Evolutionary conservation across 2,329 filamentous ascomycete species (phyloP).

Genomic region (Colletotrichum godetiae): DNA sequence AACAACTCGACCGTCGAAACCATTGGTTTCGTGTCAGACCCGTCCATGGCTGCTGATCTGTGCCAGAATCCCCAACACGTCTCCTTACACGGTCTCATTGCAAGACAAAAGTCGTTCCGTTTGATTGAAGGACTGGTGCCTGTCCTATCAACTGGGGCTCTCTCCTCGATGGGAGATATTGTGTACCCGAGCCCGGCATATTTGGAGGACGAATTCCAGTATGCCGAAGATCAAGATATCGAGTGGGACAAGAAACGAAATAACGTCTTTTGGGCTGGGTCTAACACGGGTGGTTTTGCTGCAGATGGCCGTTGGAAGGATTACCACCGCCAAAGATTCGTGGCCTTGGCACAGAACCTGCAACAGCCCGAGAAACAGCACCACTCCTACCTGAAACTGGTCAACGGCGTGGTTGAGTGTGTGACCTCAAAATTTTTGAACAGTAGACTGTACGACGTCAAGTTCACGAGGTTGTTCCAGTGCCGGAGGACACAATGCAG

Average conservation of each 20-base stretch:
- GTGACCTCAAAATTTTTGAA: constrained; percentile 48
- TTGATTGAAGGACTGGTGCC: constrained; percentile 55
- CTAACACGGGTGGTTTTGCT: constrained; percentile 61
- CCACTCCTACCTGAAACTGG: constrained; percentile 47
- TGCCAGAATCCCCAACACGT: constrained; percentile 58
- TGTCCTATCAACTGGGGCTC: constrained; percentile 56
- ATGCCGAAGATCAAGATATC: constrained; percentile 52
- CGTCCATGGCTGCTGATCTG: constrained; percentile 44
- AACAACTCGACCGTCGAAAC: constrained; percentile 30
- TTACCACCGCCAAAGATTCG: constrained; percentile 61
- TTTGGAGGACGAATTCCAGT: constrained; percentile 53
- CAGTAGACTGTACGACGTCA: constrained; percentile 53
- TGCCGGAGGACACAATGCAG: constrained; percentile 51
- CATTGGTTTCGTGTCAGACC: constrained; percentile 48
- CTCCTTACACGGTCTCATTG: constrained; percentile 56
- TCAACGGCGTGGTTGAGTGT: constrained; percentile 33
- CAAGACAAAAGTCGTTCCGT: constrained; percentile 54
- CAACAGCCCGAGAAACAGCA: constrained; percentile 32
- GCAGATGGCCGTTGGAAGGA: constrained; percentile 49
- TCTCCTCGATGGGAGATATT: constrained; percentile 62
- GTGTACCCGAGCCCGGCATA: constrained; percentile 64
- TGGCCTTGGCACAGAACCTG: constrained; percentile 48
- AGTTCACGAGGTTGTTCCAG: constrained; percentile 58
- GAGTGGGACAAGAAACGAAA: constrained; percentile 61
- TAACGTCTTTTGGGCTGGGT: constrained; percentile 68